Evolutionary conservation across 2,329 filamentous ascomycete species (phyloP).

Genomic region (Aspergillus sp.): DNA sequence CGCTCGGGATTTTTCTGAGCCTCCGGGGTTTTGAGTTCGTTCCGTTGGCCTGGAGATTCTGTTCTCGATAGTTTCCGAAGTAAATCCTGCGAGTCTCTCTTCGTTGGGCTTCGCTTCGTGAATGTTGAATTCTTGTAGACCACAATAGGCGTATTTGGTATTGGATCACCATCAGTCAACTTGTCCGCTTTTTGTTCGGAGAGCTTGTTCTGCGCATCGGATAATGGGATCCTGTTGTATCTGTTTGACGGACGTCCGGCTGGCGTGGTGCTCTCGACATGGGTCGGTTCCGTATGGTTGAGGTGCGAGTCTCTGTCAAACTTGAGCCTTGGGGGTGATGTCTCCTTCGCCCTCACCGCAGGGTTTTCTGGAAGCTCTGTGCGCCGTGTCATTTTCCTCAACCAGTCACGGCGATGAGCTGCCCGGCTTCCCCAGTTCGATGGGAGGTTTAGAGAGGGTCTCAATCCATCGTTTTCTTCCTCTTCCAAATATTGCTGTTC

Average conservation of each 20-base stretch:
- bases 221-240: constrained; percentile 14
- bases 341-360: constrained; percentile 19
- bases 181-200: constrained; percentile 20
- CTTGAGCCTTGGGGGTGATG: constrained; percentile 25
- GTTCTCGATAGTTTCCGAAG: constrained; percentile 45
- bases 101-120: constrained; percentile 32
- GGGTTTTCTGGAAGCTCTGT: constrained; percentile 22
- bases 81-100: constrained; percentile 44
- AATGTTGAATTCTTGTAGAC: constrained; percentile 38
- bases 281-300: constrained; percentile 28
- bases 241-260: constrained; percentile 24
- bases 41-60: constrained; percentile 35
- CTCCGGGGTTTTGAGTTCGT: constrained; percentile 36
- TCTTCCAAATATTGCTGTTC: constrained; percentile 22
- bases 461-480: constrained; percentile 25
- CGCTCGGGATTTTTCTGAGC: constrained; percentile 32
- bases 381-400: constrained; percentile 33
- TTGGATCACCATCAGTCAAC: constrained; percentile 27
- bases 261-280: constrained; percentile 23
- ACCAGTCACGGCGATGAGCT: constrained; percentile 36
- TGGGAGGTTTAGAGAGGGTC: constrained; percentile 40
- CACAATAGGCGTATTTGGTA: constrained; percentile 42
- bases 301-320: constrained; percentile 31
- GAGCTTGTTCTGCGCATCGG: constrained; percentile 18
- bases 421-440: constrained; percentile 40